Percentiles rank a stretch among this genome's conserved stretches.
Evolutionary conservation across 768 basidiomycete genomes (phyloP).

Genomic region (Chalciporus chontae): DNA sequence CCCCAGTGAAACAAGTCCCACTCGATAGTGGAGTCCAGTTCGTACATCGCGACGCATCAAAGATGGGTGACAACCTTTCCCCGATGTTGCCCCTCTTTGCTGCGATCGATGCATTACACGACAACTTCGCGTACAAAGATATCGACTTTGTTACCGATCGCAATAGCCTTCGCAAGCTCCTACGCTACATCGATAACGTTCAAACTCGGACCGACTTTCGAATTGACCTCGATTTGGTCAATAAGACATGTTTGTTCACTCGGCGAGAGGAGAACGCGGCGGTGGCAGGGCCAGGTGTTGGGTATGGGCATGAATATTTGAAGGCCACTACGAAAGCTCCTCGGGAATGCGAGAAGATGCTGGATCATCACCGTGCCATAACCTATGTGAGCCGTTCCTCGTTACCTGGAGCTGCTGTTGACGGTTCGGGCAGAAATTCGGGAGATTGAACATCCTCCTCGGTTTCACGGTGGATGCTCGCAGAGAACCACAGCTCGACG

Average conservation of each 20-base stretch:
- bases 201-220: constrained; percentile 46
- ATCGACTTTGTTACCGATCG: constrained; percentile 58
- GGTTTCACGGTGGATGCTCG: constrained; percentile 54
- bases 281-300: constrained; percentile 27
- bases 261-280: constrained; percentile 43
- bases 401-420: neutral
- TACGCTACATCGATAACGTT: constrained; percentile 43
- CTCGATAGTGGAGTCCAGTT: constrained; percentile 49
- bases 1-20: constrained; percentile 49
- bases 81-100: constrained; percentile 54
- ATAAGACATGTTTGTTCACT: constrained; percentile 58
- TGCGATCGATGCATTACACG: constrained; percentile 47
- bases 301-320: constrained; percentile 63
- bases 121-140: constrained; percentile 27
- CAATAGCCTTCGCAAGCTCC: constrained; percentile 60
- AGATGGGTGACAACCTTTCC: constrained; percentile 32
- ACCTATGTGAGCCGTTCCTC: constrained; percentile 47
- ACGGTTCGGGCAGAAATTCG: constrained; percentile 43
- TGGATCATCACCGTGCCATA: constrained; percentile 62
- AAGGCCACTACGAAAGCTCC: constrained; percentile 47
- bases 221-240: constrained; percentile 65
- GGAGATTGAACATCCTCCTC: constrained; percentile 54
- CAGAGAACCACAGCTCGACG: constrained; percentile 10
- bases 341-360: constrained; percentile 44
- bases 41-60: constrained; percentile 57